Conservation (phyloP, 805 yeast genomes). For the Metschnikowia borealis region DNA sequence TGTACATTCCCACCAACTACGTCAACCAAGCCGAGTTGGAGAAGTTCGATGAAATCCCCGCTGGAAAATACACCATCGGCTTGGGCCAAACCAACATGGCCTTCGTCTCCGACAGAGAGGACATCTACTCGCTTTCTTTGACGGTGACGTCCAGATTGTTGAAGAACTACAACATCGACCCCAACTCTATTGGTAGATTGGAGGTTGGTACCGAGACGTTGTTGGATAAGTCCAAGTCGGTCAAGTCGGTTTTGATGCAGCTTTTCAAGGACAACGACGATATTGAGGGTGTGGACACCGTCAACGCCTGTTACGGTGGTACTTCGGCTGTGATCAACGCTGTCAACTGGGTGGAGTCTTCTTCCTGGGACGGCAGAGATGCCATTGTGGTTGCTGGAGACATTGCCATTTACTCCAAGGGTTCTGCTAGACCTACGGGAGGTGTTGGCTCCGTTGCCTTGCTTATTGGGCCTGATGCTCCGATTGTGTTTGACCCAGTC, state of each 20-base stretch:
- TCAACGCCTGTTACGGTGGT: constrained; percentile 99
- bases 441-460: constrained; percentile 97
- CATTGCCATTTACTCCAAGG: constrained; percentile 94
- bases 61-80: constrained; percentile 97
- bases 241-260: constrained; percentile 93
- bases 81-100: constrained; percentile 98
- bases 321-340: constrained; percentile 92
- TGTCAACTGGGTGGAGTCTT: constrained; percentile 92
- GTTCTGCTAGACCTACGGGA: constrained; percentile 99
- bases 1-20: constrained; percentile 77
- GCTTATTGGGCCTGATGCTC: constrained; percentile 96
- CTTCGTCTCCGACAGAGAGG: constrained; percentile 95
- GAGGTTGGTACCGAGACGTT: constrained; percentile 99
- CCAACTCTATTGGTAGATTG: constrained; percentile 79
- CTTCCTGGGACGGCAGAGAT: constrained; percentile 97
- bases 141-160: constrained; percentile 80
- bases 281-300: constrained; percentile 91
- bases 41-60: constrained; percentile 74
- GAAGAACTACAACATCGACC: constrained; percentile 78
- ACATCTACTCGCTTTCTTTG: constrained; percentile 88
- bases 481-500: constrained; percentile 82
- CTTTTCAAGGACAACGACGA: constrained; percentile 84
- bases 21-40: constrained; percentile 91
- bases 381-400: constrained; percentile 97
- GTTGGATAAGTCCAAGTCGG: constrained; percentile 94